Conservation (phyloP, 2,329 filamentous ascomycete species). For the Colletotrichum sublineola region DNA sequence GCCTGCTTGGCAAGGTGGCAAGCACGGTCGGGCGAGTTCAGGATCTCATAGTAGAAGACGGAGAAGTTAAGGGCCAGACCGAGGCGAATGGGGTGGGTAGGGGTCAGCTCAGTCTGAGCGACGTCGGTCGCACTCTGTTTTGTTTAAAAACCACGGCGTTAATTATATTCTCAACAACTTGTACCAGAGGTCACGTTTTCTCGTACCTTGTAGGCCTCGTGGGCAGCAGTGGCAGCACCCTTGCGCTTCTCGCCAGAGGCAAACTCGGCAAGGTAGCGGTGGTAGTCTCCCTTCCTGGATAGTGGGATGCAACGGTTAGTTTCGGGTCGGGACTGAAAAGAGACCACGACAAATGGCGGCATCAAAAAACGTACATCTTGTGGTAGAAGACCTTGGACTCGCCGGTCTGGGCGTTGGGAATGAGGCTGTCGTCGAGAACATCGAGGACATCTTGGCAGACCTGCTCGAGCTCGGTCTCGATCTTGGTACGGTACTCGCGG, state of each 20-base stretch:
- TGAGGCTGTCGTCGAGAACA: slow-evolving; percentile 92
- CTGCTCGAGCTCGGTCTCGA: slow-evolving; percentile 96
- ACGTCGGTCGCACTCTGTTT: slow-evolving; percentile 93
- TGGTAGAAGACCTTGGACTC: slow-evolving; percentile 99
- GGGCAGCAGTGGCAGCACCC: slow-evolving; percentile 85
- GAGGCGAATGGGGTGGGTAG: slow-evolving; percentile 97
- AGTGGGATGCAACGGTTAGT: slow-evolving; percentile 39
- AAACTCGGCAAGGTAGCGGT: slow-evolving; percentile 95
- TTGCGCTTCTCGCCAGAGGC: slow-evolving; percentile 93
- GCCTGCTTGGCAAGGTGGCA: slow-evolving; percentile 99
- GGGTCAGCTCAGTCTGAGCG: slow-evolving; percentile 96
- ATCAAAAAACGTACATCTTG: slow-evolving; percentile 86
- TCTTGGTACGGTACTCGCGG: slow-evolving; percentile 98
- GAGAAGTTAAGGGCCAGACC: slow-evolving; percentile 99
- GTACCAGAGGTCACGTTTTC: not conserved
- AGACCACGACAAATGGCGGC: slow-evolving; percentile 7
- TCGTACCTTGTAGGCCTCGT: slow-evolving; percentile 96
- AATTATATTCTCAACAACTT: not conserved
- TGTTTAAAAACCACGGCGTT: slow-evolving; percentile 29
- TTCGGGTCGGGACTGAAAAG: slow-evolving; percentile 6
- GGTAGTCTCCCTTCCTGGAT: slow-evolving; percentile 94
- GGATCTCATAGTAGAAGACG: slow-evolving; percentile 99
- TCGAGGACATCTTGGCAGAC: slow-evolving; percentile 98
- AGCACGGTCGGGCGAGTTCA: slow-evolving; percentile 97
- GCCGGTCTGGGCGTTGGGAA: slow-evolving; percentile 94